A percentile compares a stretch with the other conserved stretches of the same genome.
phyloP scores from a whole-genome alignment of 345 rosid genomes.

The Eucalyptus curtisii region DNA sequence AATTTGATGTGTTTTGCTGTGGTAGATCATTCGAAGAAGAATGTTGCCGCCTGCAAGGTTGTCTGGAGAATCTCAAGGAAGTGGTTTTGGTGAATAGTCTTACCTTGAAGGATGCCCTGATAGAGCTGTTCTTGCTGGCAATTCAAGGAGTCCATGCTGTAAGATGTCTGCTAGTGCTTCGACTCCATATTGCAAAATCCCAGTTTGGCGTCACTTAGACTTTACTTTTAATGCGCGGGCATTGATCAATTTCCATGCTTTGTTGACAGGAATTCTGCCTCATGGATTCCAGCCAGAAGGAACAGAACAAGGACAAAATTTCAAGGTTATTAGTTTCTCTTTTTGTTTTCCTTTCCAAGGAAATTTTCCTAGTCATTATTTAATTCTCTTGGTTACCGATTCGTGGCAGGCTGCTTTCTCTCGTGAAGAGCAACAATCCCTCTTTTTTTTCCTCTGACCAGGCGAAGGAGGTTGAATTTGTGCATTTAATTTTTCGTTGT shows the following conservation, averaged over 20 bases:
- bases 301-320: conserved; percentile 36
- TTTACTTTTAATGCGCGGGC: not conserved
- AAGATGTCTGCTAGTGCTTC: conserved; percentile 1
- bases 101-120: conserved; percentile 32
- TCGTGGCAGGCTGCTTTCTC: conserved; percentile 46
- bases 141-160: conserved; percentile 50
- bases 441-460: conserved; percentile 40
- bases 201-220: not conserved
- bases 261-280: conserved; percentile 57
- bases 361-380: not conserved
- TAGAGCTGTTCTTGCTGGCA: conserved; percentile 38
- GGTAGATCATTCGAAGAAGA: conserved; percentile 67
- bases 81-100: conserved; percentile 16
- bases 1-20: conserved; percentile 1
- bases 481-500: not conserved
- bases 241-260: not conserved
- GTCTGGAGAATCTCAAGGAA: conserved; percentile 56
- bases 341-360: not conserved
- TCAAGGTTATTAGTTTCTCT: conserved; percentile 33
- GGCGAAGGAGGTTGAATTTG: conserved; percentile 46
- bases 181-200: not conserved
- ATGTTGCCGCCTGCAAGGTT: conserved; percentile 39
- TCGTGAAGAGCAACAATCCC: conserved; percentile 31
- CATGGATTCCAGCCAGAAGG: conserved; percentile 32
- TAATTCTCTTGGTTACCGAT: not conserved